Evolutionary conservation across 1,284 basidiomycete genomes (phyloP).

Genomic region (Inonotus obliquus): DNA sequence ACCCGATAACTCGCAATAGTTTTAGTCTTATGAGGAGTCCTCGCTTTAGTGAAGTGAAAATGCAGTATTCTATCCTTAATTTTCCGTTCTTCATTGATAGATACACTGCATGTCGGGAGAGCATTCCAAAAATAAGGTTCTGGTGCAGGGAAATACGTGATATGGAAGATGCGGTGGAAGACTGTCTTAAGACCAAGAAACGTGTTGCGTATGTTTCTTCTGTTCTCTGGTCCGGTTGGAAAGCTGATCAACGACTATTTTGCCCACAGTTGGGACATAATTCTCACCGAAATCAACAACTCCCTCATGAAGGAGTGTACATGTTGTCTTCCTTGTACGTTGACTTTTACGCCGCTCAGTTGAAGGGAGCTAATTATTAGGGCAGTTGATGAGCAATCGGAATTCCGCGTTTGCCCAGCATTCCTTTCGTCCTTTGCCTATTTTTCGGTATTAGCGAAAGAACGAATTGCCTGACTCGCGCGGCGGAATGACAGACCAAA

Average conservation of each 20-base stretch:
- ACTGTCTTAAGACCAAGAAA: not conserved
- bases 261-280: not conserved
- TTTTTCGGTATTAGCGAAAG: not conserved
- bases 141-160: not conserved
- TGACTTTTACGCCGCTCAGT: not conserved
- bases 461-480: not conserved
- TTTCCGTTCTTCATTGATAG: not conserved
- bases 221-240: not conserved
- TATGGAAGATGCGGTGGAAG: not conserved
- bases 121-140: not conserved
- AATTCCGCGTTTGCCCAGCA: not conserved
- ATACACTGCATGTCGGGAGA: constrained; percentile 5
- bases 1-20: constrained; percentile 2
- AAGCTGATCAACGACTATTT: not conserved
- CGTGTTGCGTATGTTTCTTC: not conserved
- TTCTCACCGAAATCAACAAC: not conserved
- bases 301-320: not conserved
- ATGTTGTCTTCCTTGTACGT: not conserved
- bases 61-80: not conserved
- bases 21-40: not conserved
- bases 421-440: not conserved
- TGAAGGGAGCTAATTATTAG: not conserved
- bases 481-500: no score
- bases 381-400: not conserved
- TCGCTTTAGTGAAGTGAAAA: not conserved